Base-by-base conservation (phyloP, 2,329 filamentous ascomycete species). In the Drechslerella coelobrocha region DNA sequence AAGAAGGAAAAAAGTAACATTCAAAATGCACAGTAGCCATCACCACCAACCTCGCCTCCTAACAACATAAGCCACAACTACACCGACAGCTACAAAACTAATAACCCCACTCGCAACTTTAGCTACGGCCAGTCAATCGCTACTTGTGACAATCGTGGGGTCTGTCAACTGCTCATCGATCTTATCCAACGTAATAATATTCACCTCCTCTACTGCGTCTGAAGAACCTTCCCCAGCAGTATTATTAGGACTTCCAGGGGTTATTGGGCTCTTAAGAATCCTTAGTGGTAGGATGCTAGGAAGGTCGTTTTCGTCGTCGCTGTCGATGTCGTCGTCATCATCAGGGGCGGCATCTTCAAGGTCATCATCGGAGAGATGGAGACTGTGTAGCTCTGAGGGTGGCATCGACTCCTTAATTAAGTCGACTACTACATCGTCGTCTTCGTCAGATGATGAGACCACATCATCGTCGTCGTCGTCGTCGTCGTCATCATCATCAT, bases 61-160 rank as follows among this genome's bases (percentile, higher is more conserved):
- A 59, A 62, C 59, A 26, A 71, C 59, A 59, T 63, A 71, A n/a
- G 52, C 53, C 12, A 60, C 52, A n/a, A 47, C 59, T 6, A 71
- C 31, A 4, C 66, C 59, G 14, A 60, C 34, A 31, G 55, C 59
- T 29, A 55, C 41, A 59, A 53, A 24, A 21, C 59, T 54, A 21
- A 62, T 10, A 45, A 62, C 65, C 8, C 45, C 34, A 45, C 50
- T 43, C 37, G 43, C 47, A 17, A 29, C 17, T 26, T 19, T 52
- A 41, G 56, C 59, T 53, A 71, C 66, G 66, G 66, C 41, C 66
- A 71, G 66, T 71, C 66, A 71, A 62, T 71, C 66, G 43, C 51
- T 34, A 27, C 53, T 55, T 23, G 55, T 29, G 43, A 62, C 53
- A 19, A 71, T 71, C 5, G 66, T 71, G 3, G 66, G 66, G 45